Percentiles rank a stretch among this genome's conserved stretches.
Conservation (phyloP, 2,329 filamentous ascomycete species). For the Nemania bipapillata region DNA sequence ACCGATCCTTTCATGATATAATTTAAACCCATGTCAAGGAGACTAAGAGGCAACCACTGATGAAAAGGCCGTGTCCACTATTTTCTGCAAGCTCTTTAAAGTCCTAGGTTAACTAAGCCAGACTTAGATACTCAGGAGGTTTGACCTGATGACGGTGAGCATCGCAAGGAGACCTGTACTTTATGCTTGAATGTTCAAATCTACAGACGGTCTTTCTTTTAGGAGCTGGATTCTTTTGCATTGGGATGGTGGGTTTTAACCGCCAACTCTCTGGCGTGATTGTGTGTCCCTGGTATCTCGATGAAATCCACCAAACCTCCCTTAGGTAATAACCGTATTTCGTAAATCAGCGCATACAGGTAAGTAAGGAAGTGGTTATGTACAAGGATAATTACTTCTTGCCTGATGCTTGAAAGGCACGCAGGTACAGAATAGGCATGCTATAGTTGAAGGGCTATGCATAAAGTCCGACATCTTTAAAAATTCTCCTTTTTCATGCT, state of each 20-base stretch:
- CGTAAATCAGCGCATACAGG: no score
- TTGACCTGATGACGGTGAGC: background rate
- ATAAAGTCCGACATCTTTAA: no score
- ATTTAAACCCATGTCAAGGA: slow-evolving; percentile 27
- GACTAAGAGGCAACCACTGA: slow-evolving; percentile 14
- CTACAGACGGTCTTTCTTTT: no score
- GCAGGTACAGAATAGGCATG: no score
- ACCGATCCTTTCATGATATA: slow-evolving; percentile 10
- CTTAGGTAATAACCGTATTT: no score
- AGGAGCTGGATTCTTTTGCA: background rate
- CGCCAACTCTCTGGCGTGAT: background rate
- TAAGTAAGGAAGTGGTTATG: no score
- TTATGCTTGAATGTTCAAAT: background rate
- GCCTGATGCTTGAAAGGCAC: no score
- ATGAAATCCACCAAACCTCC: background rate
- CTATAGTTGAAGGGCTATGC: no score
- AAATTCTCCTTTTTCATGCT: no score
- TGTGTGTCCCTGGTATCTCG: background rate
- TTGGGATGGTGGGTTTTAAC: background rate
- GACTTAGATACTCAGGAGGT: background rate
- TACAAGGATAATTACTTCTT: no score
- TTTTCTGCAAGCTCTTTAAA: slow-evolving; percentile 41
- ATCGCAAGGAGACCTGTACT: background rate
- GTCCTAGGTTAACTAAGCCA: background rate
- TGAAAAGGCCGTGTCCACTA: slow-evolving; percentile 19